Evolutionary conservation across 1,284 basidiomycete species (phyloP).

Genomic region (Cryptococcus sp.): DNA sequence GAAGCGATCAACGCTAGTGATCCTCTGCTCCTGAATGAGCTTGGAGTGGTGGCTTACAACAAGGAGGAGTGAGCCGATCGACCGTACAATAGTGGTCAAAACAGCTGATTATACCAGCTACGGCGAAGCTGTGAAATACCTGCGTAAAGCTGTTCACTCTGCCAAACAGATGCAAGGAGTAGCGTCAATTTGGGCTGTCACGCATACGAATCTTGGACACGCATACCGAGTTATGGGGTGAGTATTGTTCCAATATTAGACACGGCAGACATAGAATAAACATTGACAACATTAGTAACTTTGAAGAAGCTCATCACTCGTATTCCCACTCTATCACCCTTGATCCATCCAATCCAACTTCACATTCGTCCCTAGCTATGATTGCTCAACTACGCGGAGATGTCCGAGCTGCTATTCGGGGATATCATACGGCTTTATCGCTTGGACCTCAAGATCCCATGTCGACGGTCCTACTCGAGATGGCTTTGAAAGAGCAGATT

Average conservation of each 20-base stretch:
- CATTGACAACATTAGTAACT: constrained; percentile 51
- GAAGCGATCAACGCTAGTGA: constrained; percentile 75
- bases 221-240: constrained; percentile 73
- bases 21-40: constrained; percentile 84
- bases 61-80: constrained; percentile 63
- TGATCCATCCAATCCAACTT: constrained; percentile 69
- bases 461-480: constrained; percentile 75
- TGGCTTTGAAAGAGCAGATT: constrained; percentile 60
- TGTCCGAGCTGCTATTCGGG: constrained; percentile 70
- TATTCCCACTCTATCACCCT: constrained; percentile 75
- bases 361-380: constrained; percentile 77
- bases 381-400: constrained; percentile 70
- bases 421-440: constrained; percentile 84
- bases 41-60: constrained; percentile 87
- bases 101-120: constrained; percentile 40
- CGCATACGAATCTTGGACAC: constrained; percentile 86
- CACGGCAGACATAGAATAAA: no score
- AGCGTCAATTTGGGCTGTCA: constrained; percentile 74
- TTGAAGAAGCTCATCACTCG: constrained; percentile 62
- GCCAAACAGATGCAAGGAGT: constrained; percentile 79
- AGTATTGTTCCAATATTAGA: constrained; percentile 24
- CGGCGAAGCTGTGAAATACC: constrained; percentile 63
- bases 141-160: constrained; percentile 65
- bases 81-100: not conserved
- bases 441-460: constrained; percentile 81